A percentile compares a stretch with the other conserved stretches of the same genome.
These are phyloP conservation scores for Coemansia reversa DNA, from an alignment of 192 early-diverging fungal genomes.

Conservation along the genomic window DNA sequence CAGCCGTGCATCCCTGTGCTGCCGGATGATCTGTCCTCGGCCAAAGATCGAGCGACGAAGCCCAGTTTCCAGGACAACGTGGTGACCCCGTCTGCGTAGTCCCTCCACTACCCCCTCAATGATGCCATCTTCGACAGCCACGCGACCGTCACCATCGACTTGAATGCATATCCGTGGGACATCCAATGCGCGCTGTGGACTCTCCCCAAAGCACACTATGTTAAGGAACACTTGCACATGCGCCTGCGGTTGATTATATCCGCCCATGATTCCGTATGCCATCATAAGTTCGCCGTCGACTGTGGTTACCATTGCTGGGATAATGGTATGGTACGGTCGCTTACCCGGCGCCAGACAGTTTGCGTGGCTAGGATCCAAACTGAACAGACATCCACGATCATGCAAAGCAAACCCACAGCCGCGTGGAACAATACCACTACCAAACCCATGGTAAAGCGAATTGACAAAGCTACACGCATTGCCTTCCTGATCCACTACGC, in stretches of 20 bases:
- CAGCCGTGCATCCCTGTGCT: constrained; percentile 28
- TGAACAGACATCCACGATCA: constrained; percentile 67
- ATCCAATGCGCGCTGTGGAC: constrained; percentile 69
- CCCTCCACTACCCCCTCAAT: constrained; percentile 33
- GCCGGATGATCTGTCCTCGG: constrained; percentile 70
- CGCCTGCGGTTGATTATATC: constrained; percentile 82
- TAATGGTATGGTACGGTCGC: constrained; percentile 80
- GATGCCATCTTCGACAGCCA: constrained; percentile 69
- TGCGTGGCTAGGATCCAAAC: constrained; percentile 58
- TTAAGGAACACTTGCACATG: constrained; percentile 78
- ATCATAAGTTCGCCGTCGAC: constrained; percentile 15
- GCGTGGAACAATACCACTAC: constrained; percentile 48
- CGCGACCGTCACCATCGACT: constrained; percentile 16
- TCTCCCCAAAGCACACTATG: constrained; percentile 57
- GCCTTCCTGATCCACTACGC: constrained; percentile 70
- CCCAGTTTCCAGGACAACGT: constrained; percentile 48
- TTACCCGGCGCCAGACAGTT: constrained; percentile 68
- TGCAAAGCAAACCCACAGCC: constrained; percentile 70
- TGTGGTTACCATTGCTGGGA: constrained; percentile 65
- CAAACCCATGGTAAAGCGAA: constrained; percentile 58
- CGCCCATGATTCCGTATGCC: constrained; percentile 64
- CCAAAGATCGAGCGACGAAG: constrained; percentile 63
- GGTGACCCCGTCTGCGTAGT: constrained; percentile 63
- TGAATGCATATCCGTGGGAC: constrained; percentile 65
- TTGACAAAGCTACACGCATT: constrained; percentile 82